These are phyloP conservation scores for Vitis labrusca DNA, from an alignment of 164 flowering plant genomes.

Conservation along the genomic window DNA sequence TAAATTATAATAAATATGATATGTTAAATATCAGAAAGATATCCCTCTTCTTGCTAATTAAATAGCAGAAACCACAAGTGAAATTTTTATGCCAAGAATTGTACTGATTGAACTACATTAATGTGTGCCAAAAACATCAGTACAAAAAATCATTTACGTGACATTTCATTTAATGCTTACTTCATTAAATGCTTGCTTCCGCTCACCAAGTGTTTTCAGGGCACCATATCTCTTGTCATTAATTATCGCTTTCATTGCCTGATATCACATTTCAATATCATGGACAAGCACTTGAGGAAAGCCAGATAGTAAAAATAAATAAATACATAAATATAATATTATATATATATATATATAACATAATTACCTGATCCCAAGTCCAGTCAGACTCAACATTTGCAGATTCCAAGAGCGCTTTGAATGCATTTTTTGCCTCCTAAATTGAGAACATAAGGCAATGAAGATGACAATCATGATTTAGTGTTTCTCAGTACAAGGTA, in stretches of 20 bases:
- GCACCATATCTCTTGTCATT: constrained; percentile 97
- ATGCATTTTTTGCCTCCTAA: constrained; percentile 95
- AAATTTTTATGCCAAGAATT: too few relatives aligned
- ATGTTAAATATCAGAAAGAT: too few relatives aligned
- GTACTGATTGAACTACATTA: background rate
- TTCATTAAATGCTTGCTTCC: constrained; percentile 99
- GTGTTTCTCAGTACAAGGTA: background rate
- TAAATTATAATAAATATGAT: constrained; percentile 17
- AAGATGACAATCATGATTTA: too few relatives aligned
- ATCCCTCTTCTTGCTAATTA: too few relatives aligned
- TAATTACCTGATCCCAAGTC: constrained; percentile 96
- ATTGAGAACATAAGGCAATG: background rate
- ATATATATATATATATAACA: background rate
- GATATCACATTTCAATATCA: constrained; percentile 15
- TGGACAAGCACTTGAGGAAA: background rate
- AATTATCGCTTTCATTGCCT: constrained; percentile 89
- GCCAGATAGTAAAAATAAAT: background rate
- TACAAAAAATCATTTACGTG: background rate
- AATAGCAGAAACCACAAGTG: too few relatives aligned
- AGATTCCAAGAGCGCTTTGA: constrained; percentile 88
- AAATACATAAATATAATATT: background rate
- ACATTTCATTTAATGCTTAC: constrained; percentile 29
- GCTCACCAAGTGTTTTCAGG: constrained; percentile 88
- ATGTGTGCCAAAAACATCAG: background rate
- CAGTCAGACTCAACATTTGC: constrained; percentile 91